phyloP scores from a whole-genome alignment of 2,329 filamentous ascomycete genomes.

The Beauveria brongniartii region DNA sequence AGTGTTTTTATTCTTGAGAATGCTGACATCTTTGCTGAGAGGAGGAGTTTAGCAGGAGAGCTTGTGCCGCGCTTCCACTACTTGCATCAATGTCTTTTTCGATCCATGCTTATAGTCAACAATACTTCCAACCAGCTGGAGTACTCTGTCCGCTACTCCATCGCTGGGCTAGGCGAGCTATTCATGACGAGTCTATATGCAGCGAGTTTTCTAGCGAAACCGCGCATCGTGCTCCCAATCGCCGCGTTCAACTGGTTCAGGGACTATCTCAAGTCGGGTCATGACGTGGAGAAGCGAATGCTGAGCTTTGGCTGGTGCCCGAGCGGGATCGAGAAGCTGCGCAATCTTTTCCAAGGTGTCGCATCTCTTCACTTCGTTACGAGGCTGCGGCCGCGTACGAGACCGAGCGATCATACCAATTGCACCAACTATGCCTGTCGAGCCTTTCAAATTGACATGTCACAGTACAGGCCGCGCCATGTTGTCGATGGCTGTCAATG shows the following conservation, averaged over 20 bases:
- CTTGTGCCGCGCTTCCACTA: constrained; percentile 13
- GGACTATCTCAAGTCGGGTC: constrained; percentile 13
- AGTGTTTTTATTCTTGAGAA: constrained; percentile 1
- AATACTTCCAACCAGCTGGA: constrained; percentile 16
- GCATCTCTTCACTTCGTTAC: constrained; percentile 19
- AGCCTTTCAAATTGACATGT: constrained; percentile 23
- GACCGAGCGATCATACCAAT: constrained; percentile 15
- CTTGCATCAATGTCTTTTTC: constrained; percentile 16
- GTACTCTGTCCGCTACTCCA: constrained; percentile 19
- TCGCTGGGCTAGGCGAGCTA: constrained; percentile 21
- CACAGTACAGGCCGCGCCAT: constrained; percentile 21
- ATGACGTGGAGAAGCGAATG: constrained; percentile 20
- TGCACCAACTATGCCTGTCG: constrained; percentile 21
- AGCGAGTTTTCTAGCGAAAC: background rate
- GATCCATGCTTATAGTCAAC: constrained; percentile 14
- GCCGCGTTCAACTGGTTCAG: constrained; percentile 16
- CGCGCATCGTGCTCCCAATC: constrained; percentile 11
- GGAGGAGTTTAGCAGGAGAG: constrained; percentile 10
- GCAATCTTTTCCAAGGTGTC: constrained; percentile 16
- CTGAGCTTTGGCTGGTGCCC: constrained; percentile 23
- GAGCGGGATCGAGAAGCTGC: constrained; percentile 23
- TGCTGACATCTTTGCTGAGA: constrained; percentile 7
- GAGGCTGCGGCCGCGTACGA: constrained; percentile 14
- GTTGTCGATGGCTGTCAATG: constrained; percentile 16
- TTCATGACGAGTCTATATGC: constrained; percentile 14